Evolutionary conservation across 2,329 filamentous ascomycete species (phyloP).

Genomic region (Chrysosporium keratinophilum): DNA sequence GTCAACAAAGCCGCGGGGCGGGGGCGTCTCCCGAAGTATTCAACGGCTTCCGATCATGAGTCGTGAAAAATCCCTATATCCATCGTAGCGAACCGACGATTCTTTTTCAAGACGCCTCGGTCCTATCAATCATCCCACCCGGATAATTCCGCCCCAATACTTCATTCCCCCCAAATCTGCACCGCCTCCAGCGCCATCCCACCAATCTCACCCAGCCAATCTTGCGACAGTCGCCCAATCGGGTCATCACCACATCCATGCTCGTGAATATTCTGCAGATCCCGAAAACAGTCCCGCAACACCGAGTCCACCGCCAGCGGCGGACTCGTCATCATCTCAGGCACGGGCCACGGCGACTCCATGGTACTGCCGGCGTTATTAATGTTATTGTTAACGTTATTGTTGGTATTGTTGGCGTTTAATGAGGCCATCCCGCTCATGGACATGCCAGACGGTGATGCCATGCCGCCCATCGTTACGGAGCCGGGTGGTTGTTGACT

Average conservation of each 20-base stretch:
- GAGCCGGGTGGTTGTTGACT: background rate
- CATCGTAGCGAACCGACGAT: background rate
- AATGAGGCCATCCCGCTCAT: slow-evolving; percentile 8
- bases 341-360: slow-evolving; percentile 10
- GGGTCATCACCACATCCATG: slow-evolving; percentile 23
- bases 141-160: background rate
- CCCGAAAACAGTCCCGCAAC: slow-evolving; percentile 32
- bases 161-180: slow-evolving; percentile 13
- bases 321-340: slow-evolving; percentile 9
- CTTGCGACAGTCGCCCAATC: slow-evolving; percentile 26
- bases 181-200: slow-evolving; percentile 15
- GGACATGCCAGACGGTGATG: slow-evolving; percentile 9
- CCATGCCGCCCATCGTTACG: background rate
- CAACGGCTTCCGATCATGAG: too few species aligned
- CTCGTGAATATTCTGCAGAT: slow-evolving; percentile 21
- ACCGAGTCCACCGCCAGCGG: slow-evolving; percentile 31
- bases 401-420: background rate
- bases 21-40: too few species aligned
- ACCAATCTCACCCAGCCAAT: slow-evolving; percentile 25
- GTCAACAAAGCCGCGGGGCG: too few species aligned
- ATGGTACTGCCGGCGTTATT: background rate
- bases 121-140: background rate
- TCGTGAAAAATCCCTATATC: too few species aligned
- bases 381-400: background rate
- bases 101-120: background rate